Evolutionary conservation across 371 early-diverging fungal species (phyloP).

Genomic region (Haplosporangium sp.): DNA sequence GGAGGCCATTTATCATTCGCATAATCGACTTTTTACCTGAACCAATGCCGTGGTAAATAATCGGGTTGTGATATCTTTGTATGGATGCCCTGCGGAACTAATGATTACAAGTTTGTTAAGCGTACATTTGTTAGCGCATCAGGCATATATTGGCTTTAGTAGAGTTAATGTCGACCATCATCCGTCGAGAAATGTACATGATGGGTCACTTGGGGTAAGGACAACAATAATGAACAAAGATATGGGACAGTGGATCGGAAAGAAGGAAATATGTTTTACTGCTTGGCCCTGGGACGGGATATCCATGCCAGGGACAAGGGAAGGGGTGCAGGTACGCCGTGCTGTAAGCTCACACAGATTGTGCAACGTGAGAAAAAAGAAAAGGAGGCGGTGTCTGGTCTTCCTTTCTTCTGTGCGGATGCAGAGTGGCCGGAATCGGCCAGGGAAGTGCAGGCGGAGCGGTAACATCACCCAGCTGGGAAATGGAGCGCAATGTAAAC

Average conservation of each 20-base stretch:
- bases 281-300: neutral
- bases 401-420: neutral
- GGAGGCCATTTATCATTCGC: too few relatives aligned
- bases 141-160: neutral
- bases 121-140: neutral
- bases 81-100: conserved; percentile 8
- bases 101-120: neutral
- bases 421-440: conserved; percentile 11
- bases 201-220: too few relatives aligned
- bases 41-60: conserved; percentile 6
- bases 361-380: conserved; percentile 11
- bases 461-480: conserved; percentile 7
- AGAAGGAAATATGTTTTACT: too few relatives aligned
- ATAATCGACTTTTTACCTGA: conserved; percentile 8
- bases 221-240: too few relatives aligned
- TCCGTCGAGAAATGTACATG: too few relatives aligned
- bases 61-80: neutral
- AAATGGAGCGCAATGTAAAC: neutral
- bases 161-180: too few relatives aligned
- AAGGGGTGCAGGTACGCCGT: neutral
- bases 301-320: too few relatives aligned
- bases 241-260: too few relatives aligned
- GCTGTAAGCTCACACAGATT: conserved; percentile 20
- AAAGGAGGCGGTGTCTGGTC: neutral
- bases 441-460: conserved; percentile 1